phyloP scores from a whole-genome alignment of 345 rosid species.

The Angophora floribunda region DNA sequence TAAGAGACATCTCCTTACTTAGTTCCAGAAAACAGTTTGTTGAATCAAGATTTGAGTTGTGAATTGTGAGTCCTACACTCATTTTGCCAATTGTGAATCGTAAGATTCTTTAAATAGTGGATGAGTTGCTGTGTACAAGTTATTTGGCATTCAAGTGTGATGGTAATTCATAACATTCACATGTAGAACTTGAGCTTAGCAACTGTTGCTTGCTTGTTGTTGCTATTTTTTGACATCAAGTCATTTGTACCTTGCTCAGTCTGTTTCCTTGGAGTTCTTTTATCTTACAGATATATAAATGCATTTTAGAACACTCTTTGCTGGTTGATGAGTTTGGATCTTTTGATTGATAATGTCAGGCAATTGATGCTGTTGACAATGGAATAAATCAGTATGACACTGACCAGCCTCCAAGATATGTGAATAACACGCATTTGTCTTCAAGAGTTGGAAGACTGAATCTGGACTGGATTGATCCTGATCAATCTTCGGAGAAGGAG shows the following conservation, averaged over 20 bases:
- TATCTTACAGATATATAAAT: not conserved
- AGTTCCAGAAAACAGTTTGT: not conserved
- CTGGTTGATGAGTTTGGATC: not conserved
- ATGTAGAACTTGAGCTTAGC: not conserved
- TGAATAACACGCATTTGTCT: conserved; percentile 77
- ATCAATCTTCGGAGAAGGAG: conserved; percentile 86
- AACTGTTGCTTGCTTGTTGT: not conserved
- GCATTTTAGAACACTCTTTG: not conserved
- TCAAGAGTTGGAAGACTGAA: conserved; percentile 81
- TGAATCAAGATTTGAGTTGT: not conserved
- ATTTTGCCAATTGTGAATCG: not conserved
- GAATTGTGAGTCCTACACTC: not conserved
- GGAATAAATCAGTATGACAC: conserved; percentile 35
- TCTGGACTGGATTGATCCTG: conserved; percentile 86
- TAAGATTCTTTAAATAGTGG: not conserved
- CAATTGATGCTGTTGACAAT: not conserved
- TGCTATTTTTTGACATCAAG: not conserved
- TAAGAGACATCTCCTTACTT: not conserved
- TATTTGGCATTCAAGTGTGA: not conserved
- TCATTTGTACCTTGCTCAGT: not conserved
- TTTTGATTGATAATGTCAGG: not conserved
- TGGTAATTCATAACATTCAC: not conserved
- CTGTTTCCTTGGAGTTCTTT: not conserved
- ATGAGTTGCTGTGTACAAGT: not conserved
- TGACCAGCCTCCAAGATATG: conserved; percentile 79